Percentiles rank a stretch among this genome's conserved stretches.
These are phyloP conservation scores for Venturiaceae sp. DNA, from an alignment of 2,329 filamentous ascomycete genomes.

Conservation along the genomic window DNA sequence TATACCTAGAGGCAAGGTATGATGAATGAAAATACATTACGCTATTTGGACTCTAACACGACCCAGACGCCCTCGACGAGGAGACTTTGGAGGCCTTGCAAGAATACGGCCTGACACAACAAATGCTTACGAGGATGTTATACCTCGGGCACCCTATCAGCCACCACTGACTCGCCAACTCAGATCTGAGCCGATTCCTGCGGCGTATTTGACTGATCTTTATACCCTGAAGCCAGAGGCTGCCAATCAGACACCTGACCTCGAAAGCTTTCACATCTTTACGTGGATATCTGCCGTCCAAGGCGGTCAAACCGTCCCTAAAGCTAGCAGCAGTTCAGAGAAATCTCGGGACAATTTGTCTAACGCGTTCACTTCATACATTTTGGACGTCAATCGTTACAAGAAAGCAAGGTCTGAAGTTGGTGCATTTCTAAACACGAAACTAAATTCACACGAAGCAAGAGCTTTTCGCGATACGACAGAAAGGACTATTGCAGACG, in stretches of 20 bases:
- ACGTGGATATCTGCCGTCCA: neutral
- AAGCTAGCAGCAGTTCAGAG: neutral
- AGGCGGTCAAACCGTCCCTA: neutral
- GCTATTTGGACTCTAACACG: neutral
- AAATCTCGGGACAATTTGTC: neutral
- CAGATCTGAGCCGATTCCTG: neutral
- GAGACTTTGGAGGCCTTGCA: no score
- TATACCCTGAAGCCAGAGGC: neutral
- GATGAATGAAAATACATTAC: no score
- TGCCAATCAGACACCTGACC: neutral
- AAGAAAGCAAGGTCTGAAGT: neutral
- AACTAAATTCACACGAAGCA: neutral
- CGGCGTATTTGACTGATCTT: neutral
- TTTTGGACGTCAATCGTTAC: neutral
- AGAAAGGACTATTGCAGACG: neutral
- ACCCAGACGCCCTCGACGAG: neutral
- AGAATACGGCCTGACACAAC: no score
- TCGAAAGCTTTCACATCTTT: neutral
- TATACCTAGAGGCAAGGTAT: neutral
- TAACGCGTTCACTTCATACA: neutral
- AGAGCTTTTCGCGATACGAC: neutral
- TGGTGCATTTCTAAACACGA: neutral
- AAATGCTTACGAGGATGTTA: neutral
- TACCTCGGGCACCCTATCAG: neutral
- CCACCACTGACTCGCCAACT: neutral